Evolutionary conservation across 2,329 filamentous ascomycete species (phyloP).

Genomic region (Bimuria novae-zelandiae): DNA sequence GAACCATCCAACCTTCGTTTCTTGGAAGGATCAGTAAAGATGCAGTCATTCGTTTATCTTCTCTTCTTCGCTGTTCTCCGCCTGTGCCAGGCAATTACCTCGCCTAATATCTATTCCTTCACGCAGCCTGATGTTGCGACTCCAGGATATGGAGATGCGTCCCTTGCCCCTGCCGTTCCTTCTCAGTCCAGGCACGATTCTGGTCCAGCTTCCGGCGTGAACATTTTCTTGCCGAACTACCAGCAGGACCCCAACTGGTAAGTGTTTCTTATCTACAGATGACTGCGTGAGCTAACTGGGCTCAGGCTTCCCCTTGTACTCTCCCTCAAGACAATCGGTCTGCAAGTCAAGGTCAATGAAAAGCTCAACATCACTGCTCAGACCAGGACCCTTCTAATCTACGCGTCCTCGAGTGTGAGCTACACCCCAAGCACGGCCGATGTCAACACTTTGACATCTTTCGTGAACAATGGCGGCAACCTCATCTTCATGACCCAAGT

Average conservation of each 20-base stretch:
- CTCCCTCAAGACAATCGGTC: slow-evolving; percentile 9
- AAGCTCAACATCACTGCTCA: slow-evolving; percentile 7
- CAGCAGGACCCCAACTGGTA: slow-evolving; percentile 6
- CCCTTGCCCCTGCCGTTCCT: neutral
- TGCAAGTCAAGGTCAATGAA: slow-evolving; percentile 9
- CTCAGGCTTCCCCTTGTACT: slow-evolving; percentile 8
- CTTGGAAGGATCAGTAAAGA: neutral
- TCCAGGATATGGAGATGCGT: slow-evolving; percentile 2
- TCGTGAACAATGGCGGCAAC: slow-evolving; percentile 6
- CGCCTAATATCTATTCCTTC: slow-evolving; percentile 9
- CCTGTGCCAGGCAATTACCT: slow-evolving; percentile 3
- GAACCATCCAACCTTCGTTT: neutral
- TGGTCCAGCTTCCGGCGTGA: slow-evolving; percentile 9
- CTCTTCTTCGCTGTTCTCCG: slow-evolving; percentile 3
- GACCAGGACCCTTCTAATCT: slow-evolving; percentile 4
- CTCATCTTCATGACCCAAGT: slow-evolving; percentile 12
- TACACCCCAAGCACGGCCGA: slow-evolving; percentile 10
- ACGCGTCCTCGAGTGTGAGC: slow-evolving; percentile 4
- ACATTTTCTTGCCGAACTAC: slow-evolving; percentile 9
- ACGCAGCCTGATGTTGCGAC: slow-evolving; percentile 2
- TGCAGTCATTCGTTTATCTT: slow-evolving; percentile 9
- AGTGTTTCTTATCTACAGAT: neutral
- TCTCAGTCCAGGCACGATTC: slow-evolving; percentile 7
- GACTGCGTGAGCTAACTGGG: neutral
- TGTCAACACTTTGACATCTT: slow-evolving; percentile 6